Base-by-base conservation (phyloP, 176 grass and related monocot genomes). In the Musa troglodytarum region DNA sequence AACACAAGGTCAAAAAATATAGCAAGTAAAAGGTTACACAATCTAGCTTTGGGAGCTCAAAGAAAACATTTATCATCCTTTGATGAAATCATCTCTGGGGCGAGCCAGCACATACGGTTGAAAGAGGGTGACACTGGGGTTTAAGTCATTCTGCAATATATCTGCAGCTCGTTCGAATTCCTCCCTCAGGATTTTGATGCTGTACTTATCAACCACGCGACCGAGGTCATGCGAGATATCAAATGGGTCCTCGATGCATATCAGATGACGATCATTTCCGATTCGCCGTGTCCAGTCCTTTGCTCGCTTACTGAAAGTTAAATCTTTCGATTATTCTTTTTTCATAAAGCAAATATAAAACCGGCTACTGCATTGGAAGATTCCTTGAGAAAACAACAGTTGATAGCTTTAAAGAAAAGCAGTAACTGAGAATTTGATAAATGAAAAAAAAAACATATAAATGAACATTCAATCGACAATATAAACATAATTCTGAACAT, bases 211-310 rank as follows among this genome's bases (percentile, higher is more conserved):
- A 49, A 93, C 94, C 9, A 93, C 84, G 55, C 90, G 90, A 53
- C 94, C 94, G 25, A 98, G 90, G 87, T 98, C 94, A 80, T 98
- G 94, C 17, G 90, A 76, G 49, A 67, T 89, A 76, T 98, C 90
- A 9, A 98, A 98, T 14, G 94, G 94, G 49, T 93, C 94, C 69
- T 98, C 90, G n/a, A 98, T 98, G 84, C 94, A 98, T 80, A 93
- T 93, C 80, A 93, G 88, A 82, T 98, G 90, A 5, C 94, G 83
- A 77, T 98, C 94, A 21, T 98, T 93, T 78, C 94, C 90, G 71
- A 93, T 82, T 22, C 94, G 80, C 71, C 94, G 85, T 16, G 88
- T 98, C 94, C 94, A 93, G 61, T 93, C 94, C 82, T 98, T 98
- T 65, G 65, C 62, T 49, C 91, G 86, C 79, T 93, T 93, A 50